Evolutionary conservation across 352 stramenopile species (phyloP).

Genomic region (Ophiocytium majus): DNA sequence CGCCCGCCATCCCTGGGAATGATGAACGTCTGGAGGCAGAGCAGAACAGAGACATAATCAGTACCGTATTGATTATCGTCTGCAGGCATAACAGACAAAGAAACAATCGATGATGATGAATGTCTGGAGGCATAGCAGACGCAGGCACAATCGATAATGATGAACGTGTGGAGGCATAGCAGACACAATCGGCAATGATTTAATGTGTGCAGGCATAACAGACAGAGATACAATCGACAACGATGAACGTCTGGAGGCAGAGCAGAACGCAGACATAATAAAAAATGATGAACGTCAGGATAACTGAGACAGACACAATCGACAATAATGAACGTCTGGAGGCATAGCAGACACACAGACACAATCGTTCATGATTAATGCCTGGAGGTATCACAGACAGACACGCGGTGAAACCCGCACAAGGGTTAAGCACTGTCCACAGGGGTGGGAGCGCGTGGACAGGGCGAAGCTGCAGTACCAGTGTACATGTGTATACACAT

Average conservation of each 20-base stretch:
- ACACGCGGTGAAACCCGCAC: no score
- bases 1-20: neutral
- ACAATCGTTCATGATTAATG: no score
- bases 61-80: neutral
- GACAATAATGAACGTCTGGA: neutral
- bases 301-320: neutral
- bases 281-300: neutral
- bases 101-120: neutral
- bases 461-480: no score
- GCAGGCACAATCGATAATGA: neutral
- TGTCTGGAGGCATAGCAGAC: neutral
- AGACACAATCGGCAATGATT: neutral
- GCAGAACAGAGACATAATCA: neutral
- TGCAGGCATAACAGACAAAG: no score
- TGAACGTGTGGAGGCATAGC: neutral
- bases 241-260: neutral
- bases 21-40: neutral
- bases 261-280: neutral
- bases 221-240: no score
- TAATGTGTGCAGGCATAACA: neutral
- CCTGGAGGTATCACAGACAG: neutral
- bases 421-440: no score
- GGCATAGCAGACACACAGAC: no score
- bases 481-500: no score
- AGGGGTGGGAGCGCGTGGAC: no score